These are phyloP conservation scores for Pouteria campechiana DNA, from an alignment of 179 eudicot genomes.

Conservation along the genomic window DNA sequence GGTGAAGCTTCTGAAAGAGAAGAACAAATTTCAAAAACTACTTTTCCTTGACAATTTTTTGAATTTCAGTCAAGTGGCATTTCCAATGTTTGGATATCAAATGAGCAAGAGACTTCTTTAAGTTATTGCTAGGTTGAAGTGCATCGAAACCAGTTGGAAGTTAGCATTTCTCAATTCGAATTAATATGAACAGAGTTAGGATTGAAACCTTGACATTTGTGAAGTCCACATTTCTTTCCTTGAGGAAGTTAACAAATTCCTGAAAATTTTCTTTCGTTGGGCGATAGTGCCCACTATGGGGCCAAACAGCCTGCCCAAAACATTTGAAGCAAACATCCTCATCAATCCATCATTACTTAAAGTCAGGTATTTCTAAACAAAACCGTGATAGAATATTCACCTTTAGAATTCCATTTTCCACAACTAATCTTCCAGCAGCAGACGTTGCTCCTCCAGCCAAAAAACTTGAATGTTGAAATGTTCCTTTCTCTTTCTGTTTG, in stretches of 20 bases:
- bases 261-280: conserved; percentile 87
- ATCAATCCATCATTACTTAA: background rate
- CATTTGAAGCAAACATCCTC: background rate
- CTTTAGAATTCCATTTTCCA: conserved; percentile 65
- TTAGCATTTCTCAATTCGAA: too few relatives aligned
- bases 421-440: conserved; percentile 87
- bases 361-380: background rate
- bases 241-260: conserved; percentile 69
- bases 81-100: background rate
- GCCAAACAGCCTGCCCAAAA: conserved; percentile 83
- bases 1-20: too few relatives aligned
- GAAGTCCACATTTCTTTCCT: conserved; percentile 59
- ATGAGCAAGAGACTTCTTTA: background rate
- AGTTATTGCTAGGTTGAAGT: too few relatives aligned
- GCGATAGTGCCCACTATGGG: conserved; percentile 94
- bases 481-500: conserved; percentile 87
- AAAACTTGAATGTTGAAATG: conserved; percentile 95
- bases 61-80: background rate
- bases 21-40: too few relatives aligned
- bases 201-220: conserved; percentile 61
- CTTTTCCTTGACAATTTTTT: background rate
- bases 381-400: conserved; percentile 14
- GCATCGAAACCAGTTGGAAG: too few relatives aligned
- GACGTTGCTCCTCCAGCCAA: conserved; percentile 96
- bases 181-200: too few relatives aligned